Conservation (phyloP, 768 basidiomycete species). For the Mycena kentingensis region DNA sequence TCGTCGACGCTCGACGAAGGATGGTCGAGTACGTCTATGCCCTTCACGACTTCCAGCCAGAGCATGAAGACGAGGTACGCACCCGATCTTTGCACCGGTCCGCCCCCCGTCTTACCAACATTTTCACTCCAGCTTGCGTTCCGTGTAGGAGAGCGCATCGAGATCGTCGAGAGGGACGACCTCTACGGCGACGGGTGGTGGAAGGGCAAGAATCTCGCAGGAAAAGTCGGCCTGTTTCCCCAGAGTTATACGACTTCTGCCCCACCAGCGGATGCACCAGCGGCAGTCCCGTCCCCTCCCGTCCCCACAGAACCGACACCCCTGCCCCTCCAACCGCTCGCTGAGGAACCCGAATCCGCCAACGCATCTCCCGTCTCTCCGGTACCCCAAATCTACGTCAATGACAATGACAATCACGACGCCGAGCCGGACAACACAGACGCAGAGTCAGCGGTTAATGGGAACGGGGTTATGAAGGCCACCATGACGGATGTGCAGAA, state of each 20-base stretch:
- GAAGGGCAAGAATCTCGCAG: slow-evolving; percentile 83
- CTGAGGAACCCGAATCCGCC: slow-evolving; percentile 47
- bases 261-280: slow-evolving; percentile 40
- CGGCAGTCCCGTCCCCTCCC: slow-evolving; percentile 20
- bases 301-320: slow-evolving; percentile 24
- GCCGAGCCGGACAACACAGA: too few species aligned
- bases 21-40: slow-evolving; percentile 89
- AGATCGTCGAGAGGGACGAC: slow-evolving; percentile 92
- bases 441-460: slow-evolving; percentile 21
- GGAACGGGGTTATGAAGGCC: slow-evolving; percentile 71
- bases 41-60: slow-evolving; percentile 84
- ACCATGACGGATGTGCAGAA: slow-evolving; percentile 90
- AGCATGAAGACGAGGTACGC: slow-evolving; percentile 90
- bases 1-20: too few species aligned
- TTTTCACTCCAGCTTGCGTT: too few species aligned
- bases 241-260: slow-evolving; percentile 78
- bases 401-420: too few species aligned
- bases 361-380: slow-evolving; percentile 30
- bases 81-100: too few species aligned
- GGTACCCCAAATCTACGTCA: slow-evolving; percentile 34
- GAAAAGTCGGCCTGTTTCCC: slow-evolving; percentile 90
- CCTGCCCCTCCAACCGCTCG: slow-evolving; percentile 42
- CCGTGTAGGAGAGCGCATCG: slow-evolving; percentile 80
- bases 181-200: slow-evolving; percentile 96
- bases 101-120: too few species aligned